Percentiles rank a stretch among this genome's conserved stretches.
phyloP scores from a whole-genome alignment of 1,284 basidiomycete genomes.

The Uromyces viciae-fabae region DNA sequence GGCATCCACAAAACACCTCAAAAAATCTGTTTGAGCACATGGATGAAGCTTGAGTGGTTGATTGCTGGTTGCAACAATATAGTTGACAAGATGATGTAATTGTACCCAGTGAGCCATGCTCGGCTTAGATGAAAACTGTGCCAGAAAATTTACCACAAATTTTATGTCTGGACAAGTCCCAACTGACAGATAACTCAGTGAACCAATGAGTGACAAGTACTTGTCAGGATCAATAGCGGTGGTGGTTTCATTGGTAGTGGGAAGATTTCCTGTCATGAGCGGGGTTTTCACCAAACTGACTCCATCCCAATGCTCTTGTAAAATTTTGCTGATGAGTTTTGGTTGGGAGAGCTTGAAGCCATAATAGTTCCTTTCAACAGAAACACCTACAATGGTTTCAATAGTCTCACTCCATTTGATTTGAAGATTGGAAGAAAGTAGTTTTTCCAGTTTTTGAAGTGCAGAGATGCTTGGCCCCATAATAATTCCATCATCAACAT shows the following conservation, averaged over 20 bases:
- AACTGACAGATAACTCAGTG: background rate
- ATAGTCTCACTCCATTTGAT: background rate
- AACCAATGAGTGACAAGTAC: background rate
- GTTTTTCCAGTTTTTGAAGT: background rate
- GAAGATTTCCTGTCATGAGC: background rate
- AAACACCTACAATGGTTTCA: background rate
- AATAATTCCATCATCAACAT: background rate
- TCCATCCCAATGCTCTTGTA: background rate
- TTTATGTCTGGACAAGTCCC: slow-evolving; percentile 5
- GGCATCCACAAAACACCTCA: background rate
- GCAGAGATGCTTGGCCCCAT: background rate
- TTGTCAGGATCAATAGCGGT: background rate
- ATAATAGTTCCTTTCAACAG: background rate
- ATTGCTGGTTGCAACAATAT: background rate
- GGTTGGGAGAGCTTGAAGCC: background rate
- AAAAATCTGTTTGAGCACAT: background rate
- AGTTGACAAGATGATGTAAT: background rate
- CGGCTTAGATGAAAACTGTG: background rate
- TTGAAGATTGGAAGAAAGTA: background rate
- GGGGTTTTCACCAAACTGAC: background rate
- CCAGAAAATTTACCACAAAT: slow-evolving; percentile 10
- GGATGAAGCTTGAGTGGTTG: background rate
- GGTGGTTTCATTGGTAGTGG: background rate
- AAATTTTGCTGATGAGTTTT: background rate
- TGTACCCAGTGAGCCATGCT: background rate